A percentile compares a stretch with the other conserved stretches of the same genome.
phyloP scores from a whole-genome alignment of 1,139 yeast species.

The Diutina sp. region DNA sequence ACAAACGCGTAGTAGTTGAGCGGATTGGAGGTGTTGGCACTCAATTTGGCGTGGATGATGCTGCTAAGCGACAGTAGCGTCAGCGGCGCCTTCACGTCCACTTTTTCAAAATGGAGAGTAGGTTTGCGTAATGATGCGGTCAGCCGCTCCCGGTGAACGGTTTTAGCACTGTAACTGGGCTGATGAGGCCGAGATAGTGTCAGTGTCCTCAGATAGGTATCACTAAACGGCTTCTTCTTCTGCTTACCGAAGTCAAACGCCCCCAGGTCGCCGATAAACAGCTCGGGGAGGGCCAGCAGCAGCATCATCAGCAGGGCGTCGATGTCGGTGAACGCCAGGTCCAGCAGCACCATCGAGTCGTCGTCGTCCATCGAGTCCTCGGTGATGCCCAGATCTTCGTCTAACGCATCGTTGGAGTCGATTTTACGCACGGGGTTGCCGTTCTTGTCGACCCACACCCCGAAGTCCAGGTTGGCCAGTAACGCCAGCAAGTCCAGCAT shows the following conservation, averaged over 20 bases:
- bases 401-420: background rate
- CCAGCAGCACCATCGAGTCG: background rate
- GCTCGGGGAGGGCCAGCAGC: conserved; percentile 1
- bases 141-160: background rate
- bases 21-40: conserved; percentile 30
- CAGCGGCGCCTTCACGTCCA: background rate
- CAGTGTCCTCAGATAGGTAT: background rate
- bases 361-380: background rate
- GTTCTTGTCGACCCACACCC: background rate
- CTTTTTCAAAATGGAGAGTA: background rate
- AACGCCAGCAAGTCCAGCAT: conserved; percentile 1
- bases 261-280: conserved; percentile 1
- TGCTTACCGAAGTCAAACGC: background rate
- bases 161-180: background rate
- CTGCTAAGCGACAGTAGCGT: background rate
- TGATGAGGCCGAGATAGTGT: background rate
- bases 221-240: background rate
- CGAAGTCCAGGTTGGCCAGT: background rate
- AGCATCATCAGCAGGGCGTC: conserved; percentile 3
- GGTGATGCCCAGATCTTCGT: background rate
- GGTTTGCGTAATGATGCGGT: background rate
- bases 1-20: conserved; percentile 44
- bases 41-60: conserved; percentile 24
- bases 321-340: conserved; percentile 1
- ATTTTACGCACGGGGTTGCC: background rate